phyloP scores from a whole-genome alignment of 371 early-diverging fungal species.

The Mortierella sp. region DNA sequence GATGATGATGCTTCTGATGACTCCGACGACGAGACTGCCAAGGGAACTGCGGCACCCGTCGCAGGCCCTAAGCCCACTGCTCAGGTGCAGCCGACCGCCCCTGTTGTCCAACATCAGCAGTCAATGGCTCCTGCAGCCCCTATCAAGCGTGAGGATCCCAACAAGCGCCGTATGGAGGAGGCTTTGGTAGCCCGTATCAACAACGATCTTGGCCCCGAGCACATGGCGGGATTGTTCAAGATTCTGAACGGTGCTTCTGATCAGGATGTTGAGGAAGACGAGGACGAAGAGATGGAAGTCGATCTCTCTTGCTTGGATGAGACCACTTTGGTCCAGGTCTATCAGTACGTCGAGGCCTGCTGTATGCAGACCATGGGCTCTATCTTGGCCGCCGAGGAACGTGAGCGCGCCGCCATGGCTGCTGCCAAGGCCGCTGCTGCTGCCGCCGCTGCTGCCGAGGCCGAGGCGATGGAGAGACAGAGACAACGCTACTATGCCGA shows the following conservation, averaged over 20 bases:
- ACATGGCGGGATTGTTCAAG: conserved; percentile 46
- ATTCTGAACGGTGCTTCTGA: conserved; percentile 36
- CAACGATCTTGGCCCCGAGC: conserved; percentile 51
- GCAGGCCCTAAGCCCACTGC: not conserved
- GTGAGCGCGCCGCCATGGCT: conserved; percentile 30
- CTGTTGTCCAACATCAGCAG: not conserved
- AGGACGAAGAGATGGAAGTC: conserved; percentile 52
- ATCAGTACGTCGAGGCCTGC: conserved; percentile 54
- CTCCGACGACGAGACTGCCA: conserved; percentile 8
- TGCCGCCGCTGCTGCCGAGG: conserved; percentile 12
- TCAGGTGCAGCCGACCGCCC: not conserved
- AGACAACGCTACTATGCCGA: conserved; percentile 14
- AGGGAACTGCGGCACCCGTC: not conserved
- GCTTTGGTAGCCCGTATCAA: conserved; percentile 40
- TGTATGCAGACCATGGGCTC: conserved; percentile 48
- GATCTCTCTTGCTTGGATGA: conserved; percentile 49
- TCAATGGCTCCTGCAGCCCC: not conserved
- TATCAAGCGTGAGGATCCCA: conserved; percentile 35
- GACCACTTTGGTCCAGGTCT: conserved; percentile 43
- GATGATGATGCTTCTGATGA: conserved; percentile 29
- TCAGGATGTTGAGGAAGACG: conserved; percentile 23
- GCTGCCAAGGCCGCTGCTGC: conserved; percentile 18
- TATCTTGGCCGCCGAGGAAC: conserved; percentile 40
- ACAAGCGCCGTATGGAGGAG: conserved; percentile 57
- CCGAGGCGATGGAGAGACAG: conserved; percentile 18